Evolutionary conservation across 2,329 filamentous ascomycete species (phyloP).

Genomic region (Alternaria gansuensis): DNA sequence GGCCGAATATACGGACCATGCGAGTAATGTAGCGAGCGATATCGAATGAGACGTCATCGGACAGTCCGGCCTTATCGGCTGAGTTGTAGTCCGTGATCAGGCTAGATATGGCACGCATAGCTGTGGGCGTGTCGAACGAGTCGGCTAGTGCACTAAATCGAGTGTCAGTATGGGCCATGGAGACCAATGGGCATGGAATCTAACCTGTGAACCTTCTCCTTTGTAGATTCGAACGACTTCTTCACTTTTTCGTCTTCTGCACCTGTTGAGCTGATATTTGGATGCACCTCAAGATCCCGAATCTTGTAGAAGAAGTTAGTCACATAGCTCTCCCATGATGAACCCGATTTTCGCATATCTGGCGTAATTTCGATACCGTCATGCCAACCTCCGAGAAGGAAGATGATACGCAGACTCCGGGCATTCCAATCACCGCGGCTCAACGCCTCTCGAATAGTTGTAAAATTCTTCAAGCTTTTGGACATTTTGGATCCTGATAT

Average conservation of each 20-base stretch:
- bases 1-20: conserved; percentile 84
- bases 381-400: conserved; percentile 87
- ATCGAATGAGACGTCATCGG: conserved; percentile 59
- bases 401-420: conserved; percentile 82
- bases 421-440: conserved; percentile 74
- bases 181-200: background rate
- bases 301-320: conserved; percentile 73
- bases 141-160: conserved; percentile 69
- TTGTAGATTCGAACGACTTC: conserved; percentile 62
- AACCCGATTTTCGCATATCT: conserved; percentile 77
- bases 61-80: conserved; percentile 52
- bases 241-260: conserved; percentile 56
- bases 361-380: conserved; percentile 91
- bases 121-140: conserved; percentile 85
- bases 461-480: conserved; percentile 95
- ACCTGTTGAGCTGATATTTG: conserved; percentile 41
- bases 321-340: conserved; percentile 81
- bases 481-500: conserved; percentile 96
- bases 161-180: background rate
- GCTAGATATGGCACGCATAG: conserved; percentile 79
- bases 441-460: conserved; percentile 87
- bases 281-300: conserved; percentile 58
- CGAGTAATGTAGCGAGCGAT: conserved; percentile 82
- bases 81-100: conserved; percentile 81
- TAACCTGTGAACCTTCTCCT: conserved; percentile 63